Base-by-base conservation (phyloP, 257 asterid genomes). In the Ilex asprella region DNA sequence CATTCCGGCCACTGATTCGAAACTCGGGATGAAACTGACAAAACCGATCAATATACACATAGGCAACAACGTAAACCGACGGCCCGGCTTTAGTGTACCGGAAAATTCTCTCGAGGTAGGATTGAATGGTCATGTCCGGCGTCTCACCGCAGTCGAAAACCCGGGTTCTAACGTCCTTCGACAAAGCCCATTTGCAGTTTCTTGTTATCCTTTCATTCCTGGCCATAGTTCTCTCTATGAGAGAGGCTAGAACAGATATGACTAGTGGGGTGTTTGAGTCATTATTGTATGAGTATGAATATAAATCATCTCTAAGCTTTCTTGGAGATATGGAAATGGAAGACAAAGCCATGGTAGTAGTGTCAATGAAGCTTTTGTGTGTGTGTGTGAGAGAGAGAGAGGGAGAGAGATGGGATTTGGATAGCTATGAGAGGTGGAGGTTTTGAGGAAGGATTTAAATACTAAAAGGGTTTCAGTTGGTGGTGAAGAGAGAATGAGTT, bases 1-100 rank as follows among this genome's bases (percentile, higher is more conserved):
- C 97, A 79, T 92, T 92, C 27, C 81, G 66, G 4, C 85, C 68
- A 10, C 84, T 84, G 30, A 92, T 81, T 29, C 96, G 79, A 57
- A 92, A 92, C 67, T 82, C 84, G 3, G 95, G 92, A 21, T 76
- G 61, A 10, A 89, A 56, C 46, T 78, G 91, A 66, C 94, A 92
- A n/a, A 89, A 75, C 6, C 97, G 63, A 66, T 92, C 97, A 31
- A 92, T 85, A 58, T 92, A 92, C 1, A 79, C 94, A 65, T 92
- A 92, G 0, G 99, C 97, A 12, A 89, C 91, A 1, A 92, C 96
- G 55, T 78, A 92, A 1, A 92, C 97, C 14, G 99, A 78, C 1
- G 99, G 93, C 7, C 99, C 96, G 4, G 97, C 95, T 69, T 81
- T 64, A 2, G 95, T 92, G 82, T 92, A 92, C 55, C 90, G 55